Evolutionary conservation across 495 filamentous ascomycete species (phyloP), one percentile per base, ranked within the genome.

Genomic region (Daldinia concentrica): DNA sequence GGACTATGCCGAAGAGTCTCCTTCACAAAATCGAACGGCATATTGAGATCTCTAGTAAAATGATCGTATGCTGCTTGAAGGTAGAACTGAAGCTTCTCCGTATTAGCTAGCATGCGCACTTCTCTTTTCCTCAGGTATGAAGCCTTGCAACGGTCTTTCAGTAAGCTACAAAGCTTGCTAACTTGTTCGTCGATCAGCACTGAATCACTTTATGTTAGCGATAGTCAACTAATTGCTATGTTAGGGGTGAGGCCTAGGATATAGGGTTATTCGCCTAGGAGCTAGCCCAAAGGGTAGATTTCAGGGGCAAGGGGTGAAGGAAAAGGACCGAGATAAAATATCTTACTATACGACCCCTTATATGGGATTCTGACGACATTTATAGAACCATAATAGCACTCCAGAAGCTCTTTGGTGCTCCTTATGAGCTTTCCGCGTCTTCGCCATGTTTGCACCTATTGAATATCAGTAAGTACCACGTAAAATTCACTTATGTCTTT

Each of bases 21-120:
- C 61, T 83, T 73, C 26, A 87, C 81, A 64, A 90, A 87, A 69
- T 90, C 82, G 62, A 90, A 90, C 0, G 87, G 86, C 5, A 67
- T 76, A 55, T 87, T 79, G 4, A 86, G 79, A 45, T 81, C 71
- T 1, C 74, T 74, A 0, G 87, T 79, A 62, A 90, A 90, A 67
- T 90, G 87, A 34, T 87, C 82, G 60, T 86, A 89, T 0, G 84
- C 88, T 17, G 74, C 76, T 62, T 86, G 80, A 6, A 89, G 73
- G 59, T 84, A 85, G 5, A 76, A 70, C 19, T 86, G 79, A 0
- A 89, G 77, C 67, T 86, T 82, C 29, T 88, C 85, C 0, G 80
- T 79, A 58, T 84, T 81, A 5, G 81, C 79, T 6, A 85, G 69
- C 81, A 88, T 86, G 5, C 86, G 78, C 2, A 81, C 70, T 56